Percentiles rank a stretch among this genome's conserved stretches.
phyloP scores from a whole-genome alignment of 345 rosid genomes.

The Arabidopsis suecica region DNA sequence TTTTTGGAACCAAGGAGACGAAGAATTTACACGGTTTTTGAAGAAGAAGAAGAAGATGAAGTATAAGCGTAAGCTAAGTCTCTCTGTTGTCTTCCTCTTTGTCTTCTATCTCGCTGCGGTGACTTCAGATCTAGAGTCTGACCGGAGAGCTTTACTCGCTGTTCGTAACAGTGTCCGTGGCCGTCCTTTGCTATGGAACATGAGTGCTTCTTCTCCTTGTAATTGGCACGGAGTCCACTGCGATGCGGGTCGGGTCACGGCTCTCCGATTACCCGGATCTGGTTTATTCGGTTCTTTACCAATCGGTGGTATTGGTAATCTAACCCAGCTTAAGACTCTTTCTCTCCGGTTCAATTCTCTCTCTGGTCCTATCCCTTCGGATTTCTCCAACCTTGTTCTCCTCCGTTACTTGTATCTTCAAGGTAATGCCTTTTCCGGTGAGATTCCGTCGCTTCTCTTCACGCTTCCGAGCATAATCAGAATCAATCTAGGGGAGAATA shows the following conservation, averaged over 20 bases:
- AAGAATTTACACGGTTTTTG: no score
- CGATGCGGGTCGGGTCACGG: constrained; percentile 51
- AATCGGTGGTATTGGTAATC: constrained; percentile 57
- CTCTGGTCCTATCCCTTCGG: constrained; percentile 69
- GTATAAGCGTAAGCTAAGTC: neutral
- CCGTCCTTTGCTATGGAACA: constrained; percentile 72
- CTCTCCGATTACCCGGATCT: constrained; percentile 74
- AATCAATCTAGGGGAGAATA: constrained; percentile 64
- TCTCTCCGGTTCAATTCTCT: constrained; percentile 85
- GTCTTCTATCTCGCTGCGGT: constrained; percentile 33
- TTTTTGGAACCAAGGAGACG: constrained; percentile 5
- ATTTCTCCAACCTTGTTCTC: constrained; percentile 57
- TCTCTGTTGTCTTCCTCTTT: constrained; percentile 18
- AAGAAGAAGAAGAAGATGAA: constrained; percentile 39
- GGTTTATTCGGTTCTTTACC: constrained; percentile 77
- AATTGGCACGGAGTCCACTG: constrained; percentile 79
- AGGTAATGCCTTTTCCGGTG: constrained; percentile 73
- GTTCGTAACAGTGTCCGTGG: constrained; percentile 72
- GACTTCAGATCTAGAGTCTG: constrained; percentile 75
- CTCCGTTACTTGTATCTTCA: constrained; percentile 75
- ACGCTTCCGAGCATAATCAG: constrained; percentile 57
- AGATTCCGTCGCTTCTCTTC: constrained; percentile 73
- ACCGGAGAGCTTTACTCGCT: constrained; percentile 63
- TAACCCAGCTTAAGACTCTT: constrained; percentile 69
- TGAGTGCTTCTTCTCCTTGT: constrained; percentile 58